phyloP scores from a whole-genome alignment of 805 yeast genomes.

The Saccharomyces jurei region DNA sequence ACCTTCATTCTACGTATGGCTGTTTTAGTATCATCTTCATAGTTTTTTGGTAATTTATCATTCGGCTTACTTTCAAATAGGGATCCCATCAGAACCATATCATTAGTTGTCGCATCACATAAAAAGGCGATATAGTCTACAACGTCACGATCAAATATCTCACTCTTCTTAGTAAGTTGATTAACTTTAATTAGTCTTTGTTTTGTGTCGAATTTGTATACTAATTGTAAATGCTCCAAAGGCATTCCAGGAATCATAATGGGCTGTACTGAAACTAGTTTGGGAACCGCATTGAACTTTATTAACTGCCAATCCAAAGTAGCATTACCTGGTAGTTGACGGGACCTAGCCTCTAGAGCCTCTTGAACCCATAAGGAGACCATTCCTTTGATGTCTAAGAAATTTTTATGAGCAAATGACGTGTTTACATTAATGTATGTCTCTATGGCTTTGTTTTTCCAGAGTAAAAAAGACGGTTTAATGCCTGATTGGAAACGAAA shows the following conservation, averaged over 20 bases:
- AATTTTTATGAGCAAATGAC: constrained; percentile 59
- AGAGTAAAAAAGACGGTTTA: constrained; percentile 60
- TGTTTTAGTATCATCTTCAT: constrained; percentile 19
- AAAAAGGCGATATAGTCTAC: constrained; percentile 54
- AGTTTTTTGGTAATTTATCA: constrained; percentile 30
- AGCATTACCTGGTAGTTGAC: constrained; percentile 48
- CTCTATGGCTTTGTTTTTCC: constrained; percentile 84
- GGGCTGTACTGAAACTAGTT: constrained; percentile 61
- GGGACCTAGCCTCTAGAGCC: constrained; percentile 45
- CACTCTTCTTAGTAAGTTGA: constrained; percentile 37
- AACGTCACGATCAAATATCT: constrained; percentile 44
- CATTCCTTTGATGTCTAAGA: constrained; percentile 38
- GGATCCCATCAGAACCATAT: constrained; percentile 54
- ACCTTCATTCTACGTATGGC: constrained; percentile 26
- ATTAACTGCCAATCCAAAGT: constrained; percentile 70
- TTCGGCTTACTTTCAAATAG: constrained; percentile 50
- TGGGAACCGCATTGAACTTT: constrained; percentile 63
- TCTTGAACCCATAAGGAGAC: constrained; percentile 58
- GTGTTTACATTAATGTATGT: constrained; percentile 69
- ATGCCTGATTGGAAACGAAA: constrained; percentile 61
- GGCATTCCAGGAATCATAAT: constrained; percentile 52
- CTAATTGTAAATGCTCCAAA: constrained; percentile 48
- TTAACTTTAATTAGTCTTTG: constrained; percentile 49
- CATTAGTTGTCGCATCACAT: constrained; percentile 52
- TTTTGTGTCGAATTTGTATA: constrained; percentile 53